phyloP scores from a whole-genome alignment of 2,329 filamentous ascomycete genomes.

The Arthrocladium fulminans region DNA sequence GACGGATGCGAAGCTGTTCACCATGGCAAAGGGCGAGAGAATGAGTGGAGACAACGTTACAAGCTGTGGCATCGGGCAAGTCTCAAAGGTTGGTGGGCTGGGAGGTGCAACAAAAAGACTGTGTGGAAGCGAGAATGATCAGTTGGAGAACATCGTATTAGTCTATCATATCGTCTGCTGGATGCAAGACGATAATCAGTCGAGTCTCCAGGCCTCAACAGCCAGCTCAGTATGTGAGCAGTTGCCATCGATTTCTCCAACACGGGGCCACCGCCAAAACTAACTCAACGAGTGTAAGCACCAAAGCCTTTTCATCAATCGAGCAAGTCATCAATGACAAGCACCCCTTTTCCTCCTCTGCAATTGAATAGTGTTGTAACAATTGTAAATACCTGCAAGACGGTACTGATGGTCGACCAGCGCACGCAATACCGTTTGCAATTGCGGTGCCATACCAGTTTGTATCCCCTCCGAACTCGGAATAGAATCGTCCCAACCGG shows the following conservation, averaged over 20 bases:
- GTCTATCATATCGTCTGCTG: constrained; percentile 2
- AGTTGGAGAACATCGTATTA: constrained; percentile 5
- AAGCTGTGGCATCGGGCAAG: too few species aligned
- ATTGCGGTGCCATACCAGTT: neutral
- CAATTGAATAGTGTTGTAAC: constrained; percentile 11
- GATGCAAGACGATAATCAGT: neutral
- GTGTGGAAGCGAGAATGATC: too few species aligned
- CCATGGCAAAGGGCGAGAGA: too few species aligned
- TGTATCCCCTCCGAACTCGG: neutral
- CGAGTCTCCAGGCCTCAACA: too few species aligned
- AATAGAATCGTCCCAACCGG: constrained; percentile 17
- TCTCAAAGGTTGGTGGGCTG: too few species aligned
- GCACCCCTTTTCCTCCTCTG: neutral
- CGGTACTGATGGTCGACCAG: constrained; percentile 22
- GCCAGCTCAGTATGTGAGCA: too few species aligned
- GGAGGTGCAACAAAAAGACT: too few species aligned
- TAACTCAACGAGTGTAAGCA: neutral
- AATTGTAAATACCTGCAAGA: constrained; percentile 11
- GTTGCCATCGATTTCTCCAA: too few species aligned
- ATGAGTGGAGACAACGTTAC: too few species aligned
- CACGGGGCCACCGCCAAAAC: too few species aligned
- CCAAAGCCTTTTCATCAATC: neutral
- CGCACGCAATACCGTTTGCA: constrained; percentile 11
- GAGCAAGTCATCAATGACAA: too few species aligned
- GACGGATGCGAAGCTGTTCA: too few species aligned